Evolutionary conservation across 257 asterid genomes (phyloP).

Genomic region (Petunia axillaris): DNA sequence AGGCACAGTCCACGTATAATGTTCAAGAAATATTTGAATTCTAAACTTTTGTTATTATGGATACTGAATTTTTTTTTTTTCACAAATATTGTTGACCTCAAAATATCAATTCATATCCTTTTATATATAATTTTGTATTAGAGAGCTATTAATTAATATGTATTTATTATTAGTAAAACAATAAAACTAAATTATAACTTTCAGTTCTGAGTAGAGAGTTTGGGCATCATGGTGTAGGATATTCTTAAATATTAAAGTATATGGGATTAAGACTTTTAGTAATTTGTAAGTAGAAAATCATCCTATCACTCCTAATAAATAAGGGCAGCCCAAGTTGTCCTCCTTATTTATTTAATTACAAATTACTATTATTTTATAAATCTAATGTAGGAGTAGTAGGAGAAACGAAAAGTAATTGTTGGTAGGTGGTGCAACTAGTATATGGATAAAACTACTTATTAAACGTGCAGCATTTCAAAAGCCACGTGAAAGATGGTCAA

Average conservation of each 20-base stretch:
- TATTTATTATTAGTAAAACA: too few species aligned
- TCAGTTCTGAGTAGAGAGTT: too few species aligned
- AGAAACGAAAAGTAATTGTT: not conserved
- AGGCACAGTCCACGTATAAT: not conserved
- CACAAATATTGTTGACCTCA: too few species aligned
- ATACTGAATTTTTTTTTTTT: too few species aligned
- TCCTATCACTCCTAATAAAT: not conserved
- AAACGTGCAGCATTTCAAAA: not conserved
- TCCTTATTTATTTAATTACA: too few species aligned
- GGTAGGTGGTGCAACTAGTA: not conserved
- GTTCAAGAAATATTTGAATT: not conserved
- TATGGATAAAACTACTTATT: not conserved
- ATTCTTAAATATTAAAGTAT: not conserved
- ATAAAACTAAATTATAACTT: too few species aligned
- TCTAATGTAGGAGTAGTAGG: not conserved
- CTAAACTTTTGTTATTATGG: not conserved
- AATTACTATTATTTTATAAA: too few species aligned
- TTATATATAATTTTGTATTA: too few species aligned
- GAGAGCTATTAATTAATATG: too few species aligned
- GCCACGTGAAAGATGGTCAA: not conserved
- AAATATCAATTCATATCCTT: too few species aligned
- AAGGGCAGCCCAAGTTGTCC: not conserved
- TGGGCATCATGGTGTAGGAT: too few species aligned
- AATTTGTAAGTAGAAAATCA: not conserved
- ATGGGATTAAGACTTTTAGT: not conserved